Conservation (phyloP, 2,329 filamentous ascomycete genomes). For the Aspergillus unguis region DNA sequence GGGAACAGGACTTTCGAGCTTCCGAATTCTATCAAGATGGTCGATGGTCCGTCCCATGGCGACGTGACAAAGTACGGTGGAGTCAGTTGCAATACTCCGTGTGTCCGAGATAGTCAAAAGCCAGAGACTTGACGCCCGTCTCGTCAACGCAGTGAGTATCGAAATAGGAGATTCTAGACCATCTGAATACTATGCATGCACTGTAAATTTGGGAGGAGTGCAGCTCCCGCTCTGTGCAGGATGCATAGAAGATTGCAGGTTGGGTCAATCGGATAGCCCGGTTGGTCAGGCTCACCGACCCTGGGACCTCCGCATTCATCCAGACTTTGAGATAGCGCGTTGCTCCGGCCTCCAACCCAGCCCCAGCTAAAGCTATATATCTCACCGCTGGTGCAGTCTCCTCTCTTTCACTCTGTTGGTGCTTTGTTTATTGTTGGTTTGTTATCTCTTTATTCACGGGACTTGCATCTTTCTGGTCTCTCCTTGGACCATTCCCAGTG, state of each 20-base stretch:
- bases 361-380: neutral
- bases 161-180: neutral
- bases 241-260: neutral
- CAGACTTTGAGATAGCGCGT: neutral
- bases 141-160: no score
- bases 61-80: no score
- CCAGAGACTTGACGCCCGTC: no score
- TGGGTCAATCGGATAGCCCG: conserved; percentile 1
- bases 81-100: no score
- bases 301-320: conserved; percentile 12
- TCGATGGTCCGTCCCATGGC: no score
- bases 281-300: conserved; percentile 8
- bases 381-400: conserved; percentile 5
- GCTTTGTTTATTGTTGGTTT: neutral
- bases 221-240: neutral
- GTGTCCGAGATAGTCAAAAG: no score
- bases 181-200: neutral
- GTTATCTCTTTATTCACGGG: neutral
- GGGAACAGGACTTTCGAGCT: no score
- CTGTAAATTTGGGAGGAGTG: neutral
- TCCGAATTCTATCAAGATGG: no score
- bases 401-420: neutral
- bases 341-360: neutral
- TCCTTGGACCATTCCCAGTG: neutral
- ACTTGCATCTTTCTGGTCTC: neutral